These are phyloP conservation scores for Boletus reticuloceps DNA, from an alignment of 768 basidiomycete genomes.

Conservation along the genomic window DNA sequence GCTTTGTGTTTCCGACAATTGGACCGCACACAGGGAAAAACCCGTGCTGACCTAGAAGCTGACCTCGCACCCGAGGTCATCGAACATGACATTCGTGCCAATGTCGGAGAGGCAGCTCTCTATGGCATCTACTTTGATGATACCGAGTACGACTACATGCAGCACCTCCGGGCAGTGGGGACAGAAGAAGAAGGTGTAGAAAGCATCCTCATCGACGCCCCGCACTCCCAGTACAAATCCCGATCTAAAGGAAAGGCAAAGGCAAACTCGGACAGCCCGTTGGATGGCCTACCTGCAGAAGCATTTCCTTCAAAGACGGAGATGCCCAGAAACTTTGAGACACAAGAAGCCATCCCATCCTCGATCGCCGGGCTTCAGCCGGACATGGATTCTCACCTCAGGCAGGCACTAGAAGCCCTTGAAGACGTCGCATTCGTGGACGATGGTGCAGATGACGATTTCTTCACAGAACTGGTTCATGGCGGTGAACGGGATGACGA, in stretches of 20 bases:
- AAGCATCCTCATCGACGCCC: conserved; percentile 78
- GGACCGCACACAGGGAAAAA: conserved; percentile 57
- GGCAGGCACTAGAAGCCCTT: conserved; percentile 89
- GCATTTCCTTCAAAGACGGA: conserved; percentile 71
- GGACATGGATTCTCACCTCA: conserved; percentile 93
- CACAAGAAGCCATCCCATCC: conserved; percentile 74
- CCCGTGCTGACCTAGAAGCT: conserved; percentile 75
- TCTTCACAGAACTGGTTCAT: conserved; percentile 68
- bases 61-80: conserved; percentile 48
- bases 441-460: conserved; percentile 68
- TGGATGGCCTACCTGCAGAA: conserved; percentile 64
- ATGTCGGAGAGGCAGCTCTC: conserved; percentile 81
- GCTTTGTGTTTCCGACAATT: neutral
- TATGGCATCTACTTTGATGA: conserved; percentile 97
- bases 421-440: conserved; percentile 96
- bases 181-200: conserved; percentile 78
- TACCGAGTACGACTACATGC: conserved; percentile 97
- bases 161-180: conserved; percentile 83
- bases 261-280: conserved; percentile 34
- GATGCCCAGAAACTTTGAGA: conserved; percentile 71
- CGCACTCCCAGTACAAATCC: conserved; percentile 38
- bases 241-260: conserved; percentile 34
- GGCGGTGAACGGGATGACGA: conserved; percentile 66
- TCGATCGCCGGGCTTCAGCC: conserved; percentile 89
- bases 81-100: conserved; percentile 45